These are phyloP conservation scores for Martiniozyma abietophila DNA, from an alignment of 805 yeast species.

Conservation along the genomic window DNA sequence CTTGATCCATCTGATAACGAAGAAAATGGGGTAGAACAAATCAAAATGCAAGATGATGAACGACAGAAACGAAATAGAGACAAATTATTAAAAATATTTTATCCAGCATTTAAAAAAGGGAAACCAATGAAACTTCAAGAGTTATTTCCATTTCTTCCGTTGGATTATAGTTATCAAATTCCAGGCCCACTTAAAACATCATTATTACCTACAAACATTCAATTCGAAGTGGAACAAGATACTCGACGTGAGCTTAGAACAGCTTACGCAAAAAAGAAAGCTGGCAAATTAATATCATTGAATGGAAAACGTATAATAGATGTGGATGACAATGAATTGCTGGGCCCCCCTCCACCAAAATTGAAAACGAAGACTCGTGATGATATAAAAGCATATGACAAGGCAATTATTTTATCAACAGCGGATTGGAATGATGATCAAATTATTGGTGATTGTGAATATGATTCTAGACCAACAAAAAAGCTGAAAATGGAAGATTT, in stretches of 20 bases:
- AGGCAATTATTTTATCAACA: conserved; percentile 55
- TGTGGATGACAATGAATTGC: conserved; percentile 17
- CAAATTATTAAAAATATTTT: conserved; percentile 36
- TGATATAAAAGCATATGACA: conserved; percentile 28
- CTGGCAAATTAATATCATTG: no score
- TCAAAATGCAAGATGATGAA: conserved; percentile 12
- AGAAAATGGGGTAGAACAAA: conserved; percentile 5
- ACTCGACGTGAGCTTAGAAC: conserved; percentile 42
- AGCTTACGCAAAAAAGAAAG: no score
- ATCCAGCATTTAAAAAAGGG: conserved; percentile 52
- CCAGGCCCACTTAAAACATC: conserved; percentile 38
- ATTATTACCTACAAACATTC: conserved; percentile 48
- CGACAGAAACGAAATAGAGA: conserved; percentile 22
- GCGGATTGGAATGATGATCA: conserved; percentile 72
- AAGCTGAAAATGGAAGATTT: conserved; percentile 24
- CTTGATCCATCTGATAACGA: conserved; percentile 13
- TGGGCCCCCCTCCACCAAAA: no score
- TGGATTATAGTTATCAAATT: conserved; percentile 40
- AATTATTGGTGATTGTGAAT: conserved; percentile 43
- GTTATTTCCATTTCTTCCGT: conserved; percentile 52
- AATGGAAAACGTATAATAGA: conserved; percentile 16
- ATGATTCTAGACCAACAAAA: conserved; percentile 16
- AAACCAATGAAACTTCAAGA: conserved; percentile 55
- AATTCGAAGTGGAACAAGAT: conserved; percentile 57
- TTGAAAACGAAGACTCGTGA: no score